phyloP scores from a whole-genome alignment of 2,329 filamentous ascomycete species.

The Phialemonium atrogriseum region DNA sequence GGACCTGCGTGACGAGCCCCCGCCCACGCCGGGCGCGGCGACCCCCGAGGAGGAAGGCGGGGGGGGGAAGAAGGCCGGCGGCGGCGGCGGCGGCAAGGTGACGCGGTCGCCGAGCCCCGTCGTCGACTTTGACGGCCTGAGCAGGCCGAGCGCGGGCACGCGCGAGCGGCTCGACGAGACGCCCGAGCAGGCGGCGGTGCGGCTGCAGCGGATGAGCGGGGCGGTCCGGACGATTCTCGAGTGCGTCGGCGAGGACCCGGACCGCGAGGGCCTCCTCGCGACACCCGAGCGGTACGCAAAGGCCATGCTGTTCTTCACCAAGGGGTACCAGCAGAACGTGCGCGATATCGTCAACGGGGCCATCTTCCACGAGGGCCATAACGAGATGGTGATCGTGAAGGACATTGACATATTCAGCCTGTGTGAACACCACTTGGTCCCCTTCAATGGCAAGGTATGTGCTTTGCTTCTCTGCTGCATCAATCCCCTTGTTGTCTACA shows the following conservation, averaged over 20 bases:
- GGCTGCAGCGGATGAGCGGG: constrained; percentile 50
- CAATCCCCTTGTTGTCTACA: background rate
- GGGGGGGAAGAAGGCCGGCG: constrained; percentile 15
- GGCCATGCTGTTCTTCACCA: constrained; percentile 91
- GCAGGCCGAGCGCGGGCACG: constrained; percentile 54
- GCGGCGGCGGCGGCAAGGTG: constrained; percentile 16
- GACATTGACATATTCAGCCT: constrained; percentile 93
- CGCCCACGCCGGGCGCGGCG: constrained; percentile 18
- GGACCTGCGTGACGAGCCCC: constrained; percentile 48
- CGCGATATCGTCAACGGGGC: constrained; percentile 86
- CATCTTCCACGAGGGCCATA: constrained; percentile 93
- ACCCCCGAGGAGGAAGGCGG: constrained; percentile 9
- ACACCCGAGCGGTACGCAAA: constrained; percentile 86
- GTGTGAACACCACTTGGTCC: constrained; percentile 96
- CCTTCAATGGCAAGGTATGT: constrained; percentile 84
- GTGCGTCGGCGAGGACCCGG: constrained; percentile 60
- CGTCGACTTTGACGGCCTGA: constrained; percentile 55
- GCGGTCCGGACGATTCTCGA: constrained; percentile 60
- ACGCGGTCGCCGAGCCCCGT: constrained; percentile 45
- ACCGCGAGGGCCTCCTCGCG: constrained; percentile 54
- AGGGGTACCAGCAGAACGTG: constrained; percentile 93
- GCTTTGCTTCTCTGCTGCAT: background rate
- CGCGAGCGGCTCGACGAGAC: constrained; percentile 52
- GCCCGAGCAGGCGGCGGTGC: constrained; percentile 37
- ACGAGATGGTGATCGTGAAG: constrained; percentile 95